Evolutionary conservation across 1,284 basidiomycete species (phyloP), one percentile per base, ranked within the genome.

Genomic region (Tylopilus microsporus): DNA sequence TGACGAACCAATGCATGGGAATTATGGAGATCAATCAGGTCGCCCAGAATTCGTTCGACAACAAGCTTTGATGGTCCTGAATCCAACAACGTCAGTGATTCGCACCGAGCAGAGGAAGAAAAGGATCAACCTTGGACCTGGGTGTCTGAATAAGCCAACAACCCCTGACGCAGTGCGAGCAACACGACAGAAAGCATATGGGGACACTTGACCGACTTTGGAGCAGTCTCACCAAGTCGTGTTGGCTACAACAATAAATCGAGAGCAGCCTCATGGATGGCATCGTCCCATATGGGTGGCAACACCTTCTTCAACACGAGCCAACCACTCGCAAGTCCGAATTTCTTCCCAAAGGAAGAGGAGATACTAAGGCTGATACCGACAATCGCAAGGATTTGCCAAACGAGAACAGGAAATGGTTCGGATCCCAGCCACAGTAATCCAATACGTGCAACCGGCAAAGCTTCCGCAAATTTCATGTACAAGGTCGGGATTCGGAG

Each of bases 271-370:
- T 77, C 75, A 55, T 89, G 84, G n/a, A 91, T 83, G 21, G 68
- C 75, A 7, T 74, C 68, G 64, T 86, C 80, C 89, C 90, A 91
- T 19, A 81, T 80, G 37, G 74, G 69, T 0, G 89, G 87, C n/a
- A 91, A 64, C 19, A 86, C 78, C 12, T 77, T 79, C 68, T 82
- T 86, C 39, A 91, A 66, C 6, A 84, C 76, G 54, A 77, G 83
- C 89, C 90, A 92, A 18, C 90, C 89, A 60, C 82, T 84, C 18
- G 87, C 82, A 0, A 90, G 74, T 67, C 91, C 89, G 60, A 91
- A 89, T 66, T 87, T 90, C 57, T 85, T 77, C 56, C 72, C 79
- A 73, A 90, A 91, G 3, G 83, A 81, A 10, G 79, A 68, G 0
- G 84, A 84, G 32, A 76, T 70, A 42, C 73, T 72, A 55, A 85